These are phyloP conservation scores for Microstroma glucosiphilum DNA, from an alignment of 1,284 basidiomycete genomes.

Conservation along the genomic window DNA sequence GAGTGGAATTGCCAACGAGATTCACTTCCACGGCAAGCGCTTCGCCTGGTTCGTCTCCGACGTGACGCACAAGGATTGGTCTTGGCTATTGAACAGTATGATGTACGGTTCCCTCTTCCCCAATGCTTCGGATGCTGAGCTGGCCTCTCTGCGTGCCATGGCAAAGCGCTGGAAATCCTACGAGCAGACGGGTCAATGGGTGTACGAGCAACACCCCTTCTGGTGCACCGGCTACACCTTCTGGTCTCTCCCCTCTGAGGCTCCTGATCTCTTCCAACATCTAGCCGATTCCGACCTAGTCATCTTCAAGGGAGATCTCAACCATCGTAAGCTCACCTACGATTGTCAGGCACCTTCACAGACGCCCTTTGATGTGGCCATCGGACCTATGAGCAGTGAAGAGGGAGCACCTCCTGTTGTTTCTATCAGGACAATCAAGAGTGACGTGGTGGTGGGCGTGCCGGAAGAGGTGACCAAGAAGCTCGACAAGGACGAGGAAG, in stretches of 20 bases:
- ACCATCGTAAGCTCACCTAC: conserved; percentile 70
- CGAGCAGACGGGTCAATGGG: conserved; percentile 84
- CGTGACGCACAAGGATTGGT: conserved; percentile 92
- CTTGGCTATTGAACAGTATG: conserved; percentile 62
- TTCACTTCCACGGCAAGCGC: conserved; percentile 79
- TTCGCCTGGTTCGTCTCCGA: conserved; percentile 61
- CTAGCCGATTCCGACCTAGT: conserved; percentile 84
- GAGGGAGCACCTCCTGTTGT: conserved; percentile 76
- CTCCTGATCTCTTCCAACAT: conserved; percentile 78
- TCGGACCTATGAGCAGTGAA: conserved; percentile 84
- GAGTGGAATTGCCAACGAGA: conserved; percentile 73
- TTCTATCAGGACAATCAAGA: conserved; percentile 48
- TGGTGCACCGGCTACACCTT: conserved; percentile 51
- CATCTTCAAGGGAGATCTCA: conserved; percentile 89
- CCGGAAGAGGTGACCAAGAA: conserved; percentile 61
- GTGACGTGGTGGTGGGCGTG: conserved; percentile 70
- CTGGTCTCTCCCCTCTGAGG: conserved; percentile 76
- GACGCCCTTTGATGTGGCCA: conserved; percentile 83
- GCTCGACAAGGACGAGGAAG: conserved; percentile 64
- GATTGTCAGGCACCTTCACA: conserved; percentile 65
- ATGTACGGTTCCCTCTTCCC: conserved; percentile 55
- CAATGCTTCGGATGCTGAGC: conserved; percentile 76
- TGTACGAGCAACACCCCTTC: conserved; percentile 84
- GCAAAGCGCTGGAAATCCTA: conserved; percentile 87
- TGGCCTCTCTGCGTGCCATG: conserved; percentile 72